Evolutionary conservation across 2,329 filamentous ascomycete genomes (phyloP).

Genomic region (Ploettnerulaceae sp.): DNA sequence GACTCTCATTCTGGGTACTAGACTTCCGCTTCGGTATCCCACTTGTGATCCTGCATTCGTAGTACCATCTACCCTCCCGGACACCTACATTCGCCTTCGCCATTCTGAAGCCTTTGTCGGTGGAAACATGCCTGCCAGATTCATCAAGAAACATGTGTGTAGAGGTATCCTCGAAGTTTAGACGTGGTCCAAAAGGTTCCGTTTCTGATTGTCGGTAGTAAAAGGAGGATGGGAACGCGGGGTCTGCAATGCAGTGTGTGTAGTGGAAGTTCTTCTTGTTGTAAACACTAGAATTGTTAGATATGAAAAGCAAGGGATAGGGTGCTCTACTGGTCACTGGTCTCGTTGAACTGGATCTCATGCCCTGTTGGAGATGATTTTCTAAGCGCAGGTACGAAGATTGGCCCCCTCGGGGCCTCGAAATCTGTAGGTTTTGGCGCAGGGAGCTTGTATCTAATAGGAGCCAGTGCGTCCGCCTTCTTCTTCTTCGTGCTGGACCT

Average conservation of each 20-base stretch:
- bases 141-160: slow-evolving; percentile 79
- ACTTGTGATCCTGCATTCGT: slow-evolving; percentile 83
- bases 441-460: slow-evolving; percentile 58
- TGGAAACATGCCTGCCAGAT: slow-evolving; percentile 72
- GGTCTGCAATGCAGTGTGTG: slow-evolving; percentile 84
- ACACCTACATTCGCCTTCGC: slow-evolving; percentile 86
- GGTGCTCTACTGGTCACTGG: slow-evolving; percentile 55
- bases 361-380: slow-evolving; percentile 46
- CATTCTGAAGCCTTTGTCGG: slow-evolving; percentile 89
- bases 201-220: slow-evolving; percentile 88
- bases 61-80: slow-evolving; percentile 86
- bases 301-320: not conserved
- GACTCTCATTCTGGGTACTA: slow-evolving; percentile 17
- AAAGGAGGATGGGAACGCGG: slow-evolving; percentile 76
- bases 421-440: slow-evolving; percentile 59
- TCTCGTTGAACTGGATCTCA: slow-evolving; percentile 55
- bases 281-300: slow-evolving; percentile 43
- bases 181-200: slow-evolving; percentile 73
- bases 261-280: slow-evolving; percentile 79
- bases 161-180: slow-evolving; percentile 90
- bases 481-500: slow-evolving; percentile 37
- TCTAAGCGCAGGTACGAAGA: slow-evolving; percentile 53
- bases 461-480: slow-evolving; percentile 41
- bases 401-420: slow-evolving; percentile 51
- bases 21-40: slow-evolving; percentile 52